Evolutionary conservation across 2,329 filamentous ascomycete genomes (phyloP).

Genomic region (Epichloe sibirici): DNA sequence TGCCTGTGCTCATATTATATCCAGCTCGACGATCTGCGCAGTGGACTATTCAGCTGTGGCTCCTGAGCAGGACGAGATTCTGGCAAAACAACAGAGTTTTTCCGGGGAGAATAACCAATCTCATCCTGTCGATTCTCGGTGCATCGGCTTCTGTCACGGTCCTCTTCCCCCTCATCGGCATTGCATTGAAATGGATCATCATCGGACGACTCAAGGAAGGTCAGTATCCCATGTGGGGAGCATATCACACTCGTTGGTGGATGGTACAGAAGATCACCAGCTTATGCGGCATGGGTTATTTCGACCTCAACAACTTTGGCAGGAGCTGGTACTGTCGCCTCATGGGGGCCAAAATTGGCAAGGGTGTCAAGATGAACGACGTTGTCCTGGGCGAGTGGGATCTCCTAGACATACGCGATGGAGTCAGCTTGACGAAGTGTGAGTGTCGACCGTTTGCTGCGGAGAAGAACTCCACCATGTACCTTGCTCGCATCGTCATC

Average conservation of each 20-base stretch:
- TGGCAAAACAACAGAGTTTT: conserved; percentile 27
- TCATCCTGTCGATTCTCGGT: conserved; percentile 31
- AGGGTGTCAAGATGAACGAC: conserved; percentile 31
- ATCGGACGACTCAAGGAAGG: conserved; percentile 41
- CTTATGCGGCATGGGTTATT: conserved; percentile 35
- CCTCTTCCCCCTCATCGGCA: conserved; percentile 32
- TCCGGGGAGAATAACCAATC: conserved; percentile 33
- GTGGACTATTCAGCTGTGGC: conserved; percentile 39
- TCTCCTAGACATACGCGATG: conserved; percentile 38
- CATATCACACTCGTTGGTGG: conserved; percentile 48
- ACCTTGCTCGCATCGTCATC: conserved; percentile 37
- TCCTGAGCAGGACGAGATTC: conserved; percentile 27
- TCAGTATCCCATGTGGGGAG: conserved; percentile 46
- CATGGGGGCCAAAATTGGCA: conserved; percentile 40
- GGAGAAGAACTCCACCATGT: conserved; percentile 45
- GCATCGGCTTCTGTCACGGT: conserved; percentile 27
- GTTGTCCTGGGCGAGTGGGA: conserved; percentile 42
- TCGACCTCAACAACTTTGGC: conserved; percentile 25
- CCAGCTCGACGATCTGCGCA: conserved; percentile 36
- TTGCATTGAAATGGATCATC: conserved; percentile 40
- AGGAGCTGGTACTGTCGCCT: conserved; percentile 35
- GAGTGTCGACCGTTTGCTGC: conserved; percentile 39
- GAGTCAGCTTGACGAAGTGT: conserved; percentile 33
- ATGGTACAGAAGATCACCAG: conserved; percentile 39
- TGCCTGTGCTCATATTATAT: conserved; percentile 36